Evolutionary conservation across 805 yeast genomes (phyloP).

Genomic region (Kazachstania viticola): DNA sequence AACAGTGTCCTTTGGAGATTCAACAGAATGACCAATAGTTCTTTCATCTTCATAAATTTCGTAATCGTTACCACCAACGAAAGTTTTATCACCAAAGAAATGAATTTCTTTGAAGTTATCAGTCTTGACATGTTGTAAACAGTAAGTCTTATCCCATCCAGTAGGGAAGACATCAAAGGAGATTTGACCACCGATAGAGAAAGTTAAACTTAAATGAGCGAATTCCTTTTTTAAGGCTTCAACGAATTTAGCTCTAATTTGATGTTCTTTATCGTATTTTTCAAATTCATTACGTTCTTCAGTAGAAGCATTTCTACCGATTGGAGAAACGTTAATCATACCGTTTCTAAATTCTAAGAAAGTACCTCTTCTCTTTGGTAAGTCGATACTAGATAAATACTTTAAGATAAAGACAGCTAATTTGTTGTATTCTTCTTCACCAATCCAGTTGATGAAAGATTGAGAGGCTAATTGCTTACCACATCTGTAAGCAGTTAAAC

Average conservation of each 20-base stretch:
- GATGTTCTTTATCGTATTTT: constrained; percentile 65
- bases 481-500: constrained; percentile 89
- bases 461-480: constrained; percentile 86
- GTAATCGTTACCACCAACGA: constrained; percentile 96
- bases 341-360: constrained; percentile 98
- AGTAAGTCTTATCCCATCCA: constrained; percentile 99
- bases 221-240: constrained; percentile 73
- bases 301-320: constrained; percentile 95
- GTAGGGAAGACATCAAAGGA: constrained; percentile 99
- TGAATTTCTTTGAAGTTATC: constrained; percentile 84
- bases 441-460: constrained; percentile 90
- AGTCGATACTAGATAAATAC: constrained; percentile 74
- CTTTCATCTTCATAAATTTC: constrained; percentile 88
- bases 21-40: constrained; percentile 93
- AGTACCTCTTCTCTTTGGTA: constrained; percentile 98
- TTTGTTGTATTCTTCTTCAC: constrained; percentile 87
- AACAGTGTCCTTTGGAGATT: constrained; percentile 80
- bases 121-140: constrained; percentile 79
- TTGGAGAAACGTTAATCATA: constrained; percentile 95
- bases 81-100: constrained; percentile 97
- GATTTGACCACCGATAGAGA: constrained; percentile 98
- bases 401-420: constrained; percentile 75
- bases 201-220: constrained; percentile 76
- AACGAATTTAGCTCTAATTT: constrained; percentile 78
- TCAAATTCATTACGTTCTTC: constrained; percentile 90